phyloP scores from a whole-genome alignment of 2,329 filamentous ascomycete species.

The Cladosporium sp. region DNA sequence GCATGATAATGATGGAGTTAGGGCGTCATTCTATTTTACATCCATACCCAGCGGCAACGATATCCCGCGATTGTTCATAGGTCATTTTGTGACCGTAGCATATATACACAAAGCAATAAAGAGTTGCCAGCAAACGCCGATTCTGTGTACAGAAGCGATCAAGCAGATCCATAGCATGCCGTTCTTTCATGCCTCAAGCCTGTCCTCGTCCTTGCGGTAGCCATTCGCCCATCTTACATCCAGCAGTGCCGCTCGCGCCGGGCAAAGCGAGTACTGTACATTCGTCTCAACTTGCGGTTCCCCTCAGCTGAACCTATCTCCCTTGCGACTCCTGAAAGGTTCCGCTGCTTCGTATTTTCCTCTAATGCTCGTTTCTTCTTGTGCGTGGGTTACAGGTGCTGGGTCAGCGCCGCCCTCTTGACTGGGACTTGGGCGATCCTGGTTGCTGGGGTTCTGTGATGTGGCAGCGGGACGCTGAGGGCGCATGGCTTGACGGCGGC shows the following conservation, averaged over 20 bases:
- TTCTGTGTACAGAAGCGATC: background rate
- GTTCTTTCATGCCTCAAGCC: background rate
- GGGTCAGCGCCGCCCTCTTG: conserved; percentile 56
- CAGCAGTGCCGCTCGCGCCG: background rate
- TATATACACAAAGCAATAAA: conserved; percentile 11
- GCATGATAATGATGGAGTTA: conserved; percentile 19
- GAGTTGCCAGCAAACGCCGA: background rate
- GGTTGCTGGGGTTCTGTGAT: background rate
- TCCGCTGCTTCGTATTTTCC: conserved; percentile 83
- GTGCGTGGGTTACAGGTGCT: conserved; percentile 81
- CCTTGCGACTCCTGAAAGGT: conserved; percentile 76
- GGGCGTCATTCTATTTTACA: conserved; percentile 7
- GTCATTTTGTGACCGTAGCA: background rate
- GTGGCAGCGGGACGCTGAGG: background rate
- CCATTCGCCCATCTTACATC: background rate
- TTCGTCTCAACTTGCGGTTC: background rate
- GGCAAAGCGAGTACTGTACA: conserved; percentile 17
- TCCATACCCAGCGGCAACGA: conserved; percentile 12
- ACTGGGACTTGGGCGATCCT: conserved; percentile 51
- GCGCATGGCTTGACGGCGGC: conserved; percentile 42
- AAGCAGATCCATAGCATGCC: background rate
- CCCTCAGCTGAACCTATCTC: conserved; percentile 70
- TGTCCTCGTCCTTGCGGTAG: background rate
- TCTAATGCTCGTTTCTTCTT: conserved; percentile 70
- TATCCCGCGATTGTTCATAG: conserved; percentile 4